Conservation (phyloP, 345 rosid genomes). For the Durio zibethinus region DNA sequence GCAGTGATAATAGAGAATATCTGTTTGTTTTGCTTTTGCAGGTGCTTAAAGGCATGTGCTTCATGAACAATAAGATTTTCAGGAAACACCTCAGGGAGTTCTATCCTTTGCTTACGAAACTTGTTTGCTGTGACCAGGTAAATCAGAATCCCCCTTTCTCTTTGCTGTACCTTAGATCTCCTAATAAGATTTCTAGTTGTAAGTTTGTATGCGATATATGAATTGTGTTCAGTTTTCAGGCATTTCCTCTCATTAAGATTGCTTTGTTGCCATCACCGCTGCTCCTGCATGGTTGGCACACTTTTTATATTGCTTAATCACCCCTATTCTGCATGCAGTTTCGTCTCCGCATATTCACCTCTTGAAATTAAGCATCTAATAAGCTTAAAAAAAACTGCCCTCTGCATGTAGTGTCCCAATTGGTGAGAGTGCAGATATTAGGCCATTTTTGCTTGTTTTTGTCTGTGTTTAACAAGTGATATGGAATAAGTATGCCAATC, state of each 20-base stretch:
- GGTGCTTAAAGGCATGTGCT: constrained; percentile 97
- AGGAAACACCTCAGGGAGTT: constrained; percentile 83
- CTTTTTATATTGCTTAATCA: not conserved
- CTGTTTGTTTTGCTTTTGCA: constrained; percentile 29
- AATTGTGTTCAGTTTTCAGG: not conserved
- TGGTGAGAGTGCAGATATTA: not conserved
- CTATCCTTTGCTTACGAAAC: constrained; percentile 85
- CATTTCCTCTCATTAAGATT: not conserved
- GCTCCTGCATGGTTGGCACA: not conserved
- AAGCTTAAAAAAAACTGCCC: not conserved
- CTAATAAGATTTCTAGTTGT: not conserved
- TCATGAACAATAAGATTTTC: constrained; percentile 77
- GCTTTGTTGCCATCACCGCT: not conserved
- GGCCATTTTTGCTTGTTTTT: not conserved
- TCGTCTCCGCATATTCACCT: not conserved
- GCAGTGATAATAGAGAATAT: not conserved
- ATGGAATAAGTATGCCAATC: not conserved
- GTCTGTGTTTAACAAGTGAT: not conserved
- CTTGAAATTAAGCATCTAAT: not conserved
- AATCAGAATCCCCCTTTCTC: constrained; percentile 7
- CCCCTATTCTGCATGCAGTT: not conserved
- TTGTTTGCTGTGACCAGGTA: constrained; percentile 96
- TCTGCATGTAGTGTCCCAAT: not conserved
- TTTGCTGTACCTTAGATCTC: not conserved
- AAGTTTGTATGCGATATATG: not conserved